A percentile compares a stretch with the other conserved stretches of the same genome.
These are phyloP conservation scores for Termitomyces bulborhizus DNA, from an alignment of 768 basidiomycete genomes.

Conservation along the genomic window DNA sequence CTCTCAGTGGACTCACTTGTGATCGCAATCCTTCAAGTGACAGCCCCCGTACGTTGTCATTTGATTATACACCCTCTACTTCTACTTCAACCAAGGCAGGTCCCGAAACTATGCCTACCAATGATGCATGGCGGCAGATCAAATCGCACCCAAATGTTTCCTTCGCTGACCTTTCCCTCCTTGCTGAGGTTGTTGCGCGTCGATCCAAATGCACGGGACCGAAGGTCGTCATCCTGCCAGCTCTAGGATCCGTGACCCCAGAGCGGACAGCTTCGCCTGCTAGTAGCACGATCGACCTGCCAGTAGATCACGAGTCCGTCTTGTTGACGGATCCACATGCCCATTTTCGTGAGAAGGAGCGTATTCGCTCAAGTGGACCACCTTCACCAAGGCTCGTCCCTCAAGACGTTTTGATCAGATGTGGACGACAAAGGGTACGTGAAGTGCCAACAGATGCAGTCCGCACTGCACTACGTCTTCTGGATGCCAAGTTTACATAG, in stretches of 20 bases:
- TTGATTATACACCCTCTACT: background rate
- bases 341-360: constrained; percentile 41
- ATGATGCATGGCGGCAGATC: constrained; percentile 77
- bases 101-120: constrained; percentile 67
- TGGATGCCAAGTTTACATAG: constrained; percentile 58
- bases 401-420: constrained; percentile 54
- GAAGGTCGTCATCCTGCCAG: constrained; percentile 50
- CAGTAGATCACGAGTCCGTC: constrained; percentile 24
- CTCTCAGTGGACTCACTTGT: background rate
- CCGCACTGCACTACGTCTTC: constrained; percentile 64
- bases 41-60: constrained; percentile 15
- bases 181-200: constrained; percentile 87
- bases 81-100: constrained; percentile 5
- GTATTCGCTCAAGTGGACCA: constrained; percentile 14
- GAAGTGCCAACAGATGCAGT: constrained; percentile 73
- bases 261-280: constrained; percentile 36
- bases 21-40: constrained; percentile 18
- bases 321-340: constrained; percentile 50
- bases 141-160: constrained; percentile 87
- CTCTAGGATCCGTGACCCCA: constrained; percentile 41
- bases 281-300: background rate
- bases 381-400: constrained; percentile 49
- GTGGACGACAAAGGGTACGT: constrained; percentile 54
- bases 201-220: constrained; percentile 75
- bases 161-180: constrained; percentile 75